Evolutionary conservation across 306 rosid genomes (phyloP).

Genomic region (Lupinus albus): DNA sequence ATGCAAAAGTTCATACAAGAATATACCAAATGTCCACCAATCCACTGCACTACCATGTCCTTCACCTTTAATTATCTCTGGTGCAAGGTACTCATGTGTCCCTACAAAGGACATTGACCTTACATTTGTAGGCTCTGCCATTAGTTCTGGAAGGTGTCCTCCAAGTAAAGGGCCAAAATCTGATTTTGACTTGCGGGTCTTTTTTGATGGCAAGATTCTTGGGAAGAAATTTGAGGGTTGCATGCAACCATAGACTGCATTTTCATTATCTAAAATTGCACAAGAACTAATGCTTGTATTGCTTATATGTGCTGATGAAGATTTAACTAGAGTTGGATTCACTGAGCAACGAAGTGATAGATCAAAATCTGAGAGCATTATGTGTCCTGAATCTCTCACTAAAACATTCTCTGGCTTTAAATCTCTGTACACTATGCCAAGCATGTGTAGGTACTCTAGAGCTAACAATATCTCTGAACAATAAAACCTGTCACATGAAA

Average conservation of each 20-base stretch:
- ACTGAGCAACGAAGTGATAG: conserved; percentile 88
- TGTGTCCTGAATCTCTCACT: conserved; percentile 85
- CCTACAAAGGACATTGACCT: conserved; percentile 94
- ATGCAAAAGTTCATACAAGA: conserved; percentile 77
- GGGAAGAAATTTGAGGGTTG: conserved; percentile 78
- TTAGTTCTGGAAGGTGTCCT: conserved; percentile 76
- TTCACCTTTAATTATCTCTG: conserved; percentile 87
- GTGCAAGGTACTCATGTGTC: conserved; percentile 88
- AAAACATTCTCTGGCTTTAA: conserved; percentile 86
- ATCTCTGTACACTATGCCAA: conserved; percentile 90
- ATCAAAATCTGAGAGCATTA: conserved; percentile 95
- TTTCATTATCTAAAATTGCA: conserved; percentile 48
- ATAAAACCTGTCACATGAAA: conserved; percentile 65
- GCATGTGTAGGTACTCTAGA: conserved; percentile 93
- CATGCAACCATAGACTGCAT: conserved; percentile 47
- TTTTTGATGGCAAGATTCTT: conserved; percentile 72
- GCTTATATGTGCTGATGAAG: conserved; percentile 56
- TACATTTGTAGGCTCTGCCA: conserved; percentile 91
- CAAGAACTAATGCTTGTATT: conserved; percentile 28
- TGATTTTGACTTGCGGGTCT: conserved; percentile 79
- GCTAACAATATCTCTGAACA: conserved; percentile 83
- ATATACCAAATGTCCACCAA: conserved; percentile 95
- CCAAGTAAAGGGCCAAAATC: conserved; percentile 68
- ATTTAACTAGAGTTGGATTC: conserved; percentile 75
- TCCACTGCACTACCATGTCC: conserved; percentile 97